phyloP scores from a whole-genome alignment of 2,329 filamentous ascomycete species.

The Penicillium sp. region DNA sequence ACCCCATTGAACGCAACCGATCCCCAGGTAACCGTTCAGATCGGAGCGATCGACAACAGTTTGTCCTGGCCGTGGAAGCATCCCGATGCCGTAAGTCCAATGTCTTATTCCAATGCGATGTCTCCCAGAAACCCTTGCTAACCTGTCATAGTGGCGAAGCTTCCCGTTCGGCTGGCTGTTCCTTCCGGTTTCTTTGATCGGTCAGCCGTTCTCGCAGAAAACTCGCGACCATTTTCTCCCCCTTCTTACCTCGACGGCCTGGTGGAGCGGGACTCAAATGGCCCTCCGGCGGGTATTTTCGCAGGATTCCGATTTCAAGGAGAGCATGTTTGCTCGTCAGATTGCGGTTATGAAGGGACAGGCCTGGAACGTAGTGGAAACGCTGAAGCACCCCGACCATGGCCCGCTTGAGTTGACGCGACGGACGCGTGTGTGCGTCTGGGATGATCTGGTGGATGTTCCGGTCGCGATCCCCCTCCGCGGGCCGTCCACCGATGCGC shows the following conservation, averaged over 20 bases:
- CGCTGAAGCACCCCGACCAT: constrained; percentile 82
- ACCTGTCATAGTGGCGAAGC: constrained; percentile 55
- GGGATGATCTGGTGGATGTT: constrained; percentile 95
- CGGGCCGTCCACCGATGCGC: constrained; percentile 70
- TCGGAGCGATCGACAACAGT: constrained; percentile 96
- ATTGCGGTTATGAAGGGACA: constrained; percentile 99
- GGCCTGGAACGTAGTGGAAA: constrained; percentile 98
- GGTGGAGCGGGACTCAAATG: constrained; percentile 92
- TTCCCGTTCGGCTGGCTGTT: constrained; percentile 99
- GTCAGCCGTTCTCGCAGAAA: constrained; percentile 87
- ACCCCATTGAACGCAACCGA: constrained; percentile 42
- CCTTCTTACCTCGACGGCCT: constrained; percentile 81
- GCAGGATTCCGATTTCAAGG: constrained; percentile 89
- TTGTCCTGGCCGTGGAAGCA: constrained; percentile 99
- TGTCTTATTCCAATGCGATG: neutral
- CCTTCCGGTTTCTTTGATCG: constrained; percentile 88
- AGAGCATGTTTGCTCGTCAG: constrained; percentile 97
- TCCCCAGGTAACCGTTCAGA: constrained; percentile 54
- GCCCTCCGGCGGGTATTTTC: constrained; percentile 80
- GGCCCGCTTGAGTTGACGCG: constrained; percentile 88
- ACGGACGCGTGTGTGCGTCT: constrained; percentile 87
- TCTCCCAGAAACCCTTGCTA: constrained; percentile 31
- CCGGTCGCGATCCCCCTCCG: constrained; percentile 88
- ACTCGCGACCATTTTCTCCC: constrained; percentile 94
- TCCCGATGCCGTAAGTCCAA: constrained; percentile 69